phyloP scores from a whole-genome alignment of 2,329 filamentous ascomycete genomes.

The Alternaria alternata region DNA sequence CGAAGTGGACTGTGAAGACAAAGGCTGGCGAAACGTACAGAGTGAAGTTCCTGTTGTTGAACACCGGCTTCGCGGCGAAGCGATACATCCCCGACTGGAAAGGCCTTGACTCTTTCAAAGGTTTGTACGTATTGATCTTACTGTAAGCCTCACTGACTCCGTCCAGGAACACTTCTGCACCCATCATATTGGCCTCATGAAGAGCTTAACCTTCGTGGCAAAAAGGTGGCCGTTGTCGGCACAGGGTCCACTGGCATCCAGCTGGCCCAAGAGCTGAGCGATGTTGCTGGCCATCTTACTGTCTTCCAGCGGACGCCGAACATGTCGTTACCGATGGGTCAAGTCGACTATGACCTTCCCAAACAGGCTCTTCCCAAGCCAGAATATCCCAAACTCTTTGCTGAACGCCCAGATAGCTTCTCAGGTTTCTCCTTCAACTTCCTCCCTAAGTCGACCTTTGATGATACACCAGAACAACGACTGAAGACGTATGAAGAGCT shows the following conservation, averaged over 20 bases:
- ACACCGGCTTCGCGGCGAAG: slow-evolving; percentile 58
- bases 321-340: slow-evolving; percentile 33
- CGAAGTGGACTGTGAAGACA: slow-evolving; percentile 57
- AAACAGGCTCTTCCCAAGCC: slow-evolving; percentile 55
- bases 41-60: slow-evolving; percentile 57
- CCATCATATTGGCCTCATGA: slow-evolving; percentile 67
- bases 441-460: slow-evolving; percentile 27
- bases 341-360: slow-evolving; percentile 20
- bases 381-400: slow-evolving; percentile 32
- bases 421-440: slow-evolving; percentile 33
- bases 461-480: slow-evolving; percentile 28
- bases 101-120: slow-evolving; percentile 44
- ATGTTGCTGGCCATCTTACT: slow-evolving; percentile 57
- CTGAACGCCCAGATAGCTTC: slow-evolving; percentile 17
- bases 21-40: slow-evolving; percentile 51
- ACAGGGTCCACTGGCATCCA: slow-evolving; percentile 69
- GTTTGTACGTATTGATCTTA: slow-evolving; percentile 2
- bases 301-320: slow-evolving; percentile 70
- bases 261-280: slow-evolving; percentile 65
- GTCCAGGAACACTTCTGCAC: slow-evolving; percentile 55
- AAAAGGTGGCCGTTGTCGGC: slow-evolving; percentile 68
- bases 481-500: slow-evolving; percentile 26
- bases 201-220: slow-evolving; percentile 61
- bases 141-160: not conserved
- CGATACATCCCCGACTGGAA: slow-evolving; percentile 53